Evolutionary conservation across 805 yeast species (phyloP), one percentile per base, ranked within the genome.

Genomic region (Wickerhamiella australiensis): DNA sequence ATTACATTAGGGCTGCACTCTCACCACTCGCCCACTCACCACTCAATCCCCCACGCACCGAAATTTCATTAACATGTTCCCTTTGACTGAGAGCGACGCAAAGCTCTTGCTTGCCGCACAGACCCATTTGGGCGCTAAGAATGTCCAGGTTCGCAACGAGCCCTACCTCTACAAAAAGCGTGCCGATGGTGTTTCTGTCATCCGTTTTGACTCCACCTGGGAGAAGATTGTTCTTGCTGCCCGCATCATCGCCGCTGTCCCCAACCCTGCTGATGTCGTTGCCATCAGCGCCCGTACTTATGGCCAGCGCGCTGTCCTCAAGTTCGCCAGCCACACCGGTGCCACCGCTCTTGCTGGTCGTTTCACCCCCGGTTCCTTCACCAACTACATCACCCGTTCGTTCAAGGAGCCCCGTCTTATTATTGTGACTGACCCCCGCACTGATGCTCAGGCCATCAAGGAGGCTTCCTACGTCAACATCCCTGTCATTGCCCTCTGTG

Each of bases 341-440:
- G 96, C 98, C 64, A 90, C 97, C 65, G 88, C 99, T 72, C 90
- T 92, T 77, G 99, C 98, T 66, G 99, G 99, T 77, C 87, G 99
- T 80, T 92, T 92, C 85, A 92, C 98, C 67, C 99, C 99, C 77
- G 99, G 99, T 85, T 82, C 84, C 79, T 92, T 92, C 92, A 92
- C 99, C 73, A 92, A 92, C 80, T 92, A 92, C 80, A 92, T 90
- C 80, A 92, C 98, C 76, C 90, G 96, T 78, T 86, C 96, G 65
- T 92, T 92, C 96, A 92, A 90, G 79, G 99, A 92, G 80, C 99
- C 99, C 81, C 86, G 99, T 79, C 82, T 92, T 72, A 87, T 92
- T 72, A 78, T 92, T 66, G 98, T 92, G 69, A 90, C 97, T 68
- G 98, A 92, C 78, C 98, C 99, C 79, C 90, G 97, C 83, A 90